Evolutionary conservation across 2,329 filamentous ascomycete species (phyloP), one percentile per base, ranked within the genome.

Genomic region (Sporothrix variecibatus): DNA sequence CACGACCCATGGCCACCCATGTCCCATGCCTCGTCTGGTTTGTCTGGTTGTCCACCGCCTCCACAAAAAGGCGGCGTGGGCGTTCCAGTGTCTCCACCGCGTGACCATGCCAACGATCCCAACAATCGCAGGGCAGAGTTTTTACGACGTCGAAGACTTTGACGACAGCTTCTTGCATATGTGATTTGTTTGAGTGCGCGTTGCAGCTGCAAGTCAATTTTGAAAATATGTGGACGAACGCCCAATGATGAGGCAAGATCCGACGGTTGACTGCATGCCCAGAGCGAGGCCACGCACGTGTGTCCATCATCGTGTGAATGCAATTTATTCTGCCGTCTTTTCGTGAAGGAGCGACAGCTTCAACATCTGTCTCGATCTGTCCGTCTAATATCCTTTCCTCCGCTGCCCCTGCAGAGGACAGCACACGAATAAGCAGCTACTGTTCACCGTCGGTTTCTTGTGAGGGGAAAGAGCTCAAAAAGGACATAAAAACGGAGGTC

Each of bases 31-130:
- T 12, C 17, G 51, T 49, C 31, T 31, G 38, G 46, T 58, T 58
- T 23, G 51, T 49, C 31, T 31, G 38, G 46, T 43, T 58, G 53
- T 17, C 70, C 53, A 64, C 58, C 71, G 71, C 71, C 71, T 72
- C 71, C 71, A 64, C 71, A 72, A 62, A 65, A 60, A 62, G 71
- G 46, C 71, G 71, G 70, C 56, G 70, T 53, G 70, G 70, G 70
- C 70, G 51, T 49, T 34, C 65, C 26, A 28, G 53, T 60, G 56
- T 72, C 58, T 53, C 56, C 71, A 72, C 71, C 71, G 71, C 71
- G 71, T 72, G 71, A 72, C 71, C 71, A 72, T 71, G 43, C 58
- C 34, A 56, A 43, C 43, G 28, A 71, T 71, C 49, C 49, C 51
- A 43, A 70, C 49, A 71, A 58, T 70, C 51, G n/a, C 49, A 46